Percentiles rank a stretch among this genome's conserved stretches.
Evolutionary conservation across 2,329 filamentous ascomycete genomes (phyloP).

Genomic region (Pseudogymnoascus verrucosus): DNA sequence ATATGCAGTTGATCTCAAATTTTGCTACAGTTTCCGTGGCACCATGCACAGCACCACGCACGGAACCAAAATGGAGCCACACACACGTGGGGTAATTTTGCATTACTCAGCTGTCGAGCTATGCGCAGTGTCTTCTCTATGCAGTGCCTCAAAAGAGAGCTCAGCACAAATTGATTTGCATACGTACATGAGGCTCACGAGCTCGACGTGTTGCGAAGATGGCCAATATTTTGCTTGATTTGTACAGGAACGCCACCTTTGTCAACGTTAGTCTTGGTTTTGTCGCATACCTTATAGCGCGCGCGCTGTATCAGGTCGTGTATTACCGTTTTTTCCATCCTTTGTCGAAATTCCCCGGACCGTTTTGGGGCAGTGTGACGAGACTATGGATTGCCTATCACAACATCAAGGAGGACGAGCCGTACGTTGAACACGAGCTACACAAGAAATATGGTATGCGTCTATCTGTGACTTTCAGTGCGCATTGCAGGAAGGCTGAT

Average conservation of each 20-base stretch:
- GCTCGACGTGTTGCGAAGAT: not conserved
- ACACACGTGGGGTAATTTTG: not conserved
- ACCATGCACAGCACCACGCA: not conserved
- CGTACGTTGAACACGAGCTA: constrained; percentile 33
- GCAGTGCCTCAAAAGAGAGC: not conserved
- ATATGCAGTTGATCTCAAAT: not conserved
- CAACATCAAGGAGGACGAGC: constrained; percentile 40
- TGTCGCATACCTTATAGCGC: constrained; percentile 12
- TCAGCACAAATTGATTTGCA: not conserved
- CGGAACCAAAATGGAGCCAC: not conserved
- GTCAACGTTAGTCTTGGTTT: constrained; percentile 11
- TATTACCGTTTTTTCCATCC: constrained; percentile 46
- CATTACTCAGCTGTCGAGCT: constrained; percentile 3
- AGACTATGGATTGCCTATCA: constrained; percentile 46
- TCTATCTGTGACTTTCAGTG: not conserved
- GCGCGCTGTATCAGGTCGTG: constrained; percentile 38
- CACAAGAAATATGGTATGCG: constrained; percentile 40
- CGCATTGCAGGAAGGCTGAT: not conserved
- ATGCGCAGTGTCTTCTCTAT: not conserved
- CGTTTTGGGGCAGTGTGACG: constrained; percentile 47
- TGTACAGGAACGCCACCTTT: constrained; percentile 9
- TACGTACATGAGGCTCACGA: not conserved
- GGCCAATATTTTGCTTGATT: not conserved
- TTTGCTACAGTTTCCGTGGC: not conserved
- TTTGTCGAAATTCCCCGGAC: constrained; percentile 43